phyloP scores from a whole-genome alignment of 164 flowering plant genomes.

The Tetracentron sinense region DNA sequence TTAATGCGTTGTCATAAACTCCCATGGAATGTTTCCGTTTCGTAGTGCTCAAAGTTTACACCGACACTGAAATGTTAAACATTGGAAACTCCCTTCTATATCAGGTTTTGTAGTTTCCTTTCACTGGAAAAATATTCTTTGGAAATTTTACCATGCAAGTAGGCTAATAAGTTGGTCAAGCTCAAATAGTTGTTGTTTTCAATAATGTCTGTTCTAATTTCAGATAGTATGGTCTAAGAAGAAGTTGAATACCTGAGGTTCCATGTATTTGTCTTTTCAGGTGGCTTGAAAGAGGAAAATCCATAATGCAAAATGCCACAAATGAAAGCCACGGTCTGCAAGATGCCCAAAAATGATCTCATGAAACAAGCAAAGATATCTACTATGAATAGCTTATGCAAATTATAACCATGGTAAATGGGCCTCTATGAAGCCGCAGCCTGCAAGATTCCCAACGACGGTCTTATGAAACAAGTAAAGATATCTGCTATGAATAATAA shows the following conservation, averaged over 20 bases:
- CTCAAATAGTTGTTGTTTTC: not conserved
- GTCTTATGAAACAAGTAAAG: not conserved
- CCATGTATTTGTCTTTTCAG: constrained; percentile 49
- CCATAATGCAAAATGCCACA: constrained; percentile 63
- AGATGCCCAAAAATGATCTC: not conserved
- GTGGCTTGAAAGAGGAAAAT: constrained; percentile 27
- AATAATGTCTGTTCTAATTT: not conserved
- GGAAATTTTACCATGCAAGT: not conserved
- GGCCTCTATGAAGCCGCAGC: constrained; percentile 77
- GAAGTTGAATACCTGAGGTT: constrained; percentile 21
- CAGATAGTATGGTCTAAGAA: not conserved
- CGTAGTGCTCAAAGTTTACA: too few species aligned
- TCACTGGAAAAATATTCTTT: not conserved
- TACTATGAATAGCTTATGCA: not conserved
- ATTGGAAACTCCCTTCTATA: not conserved
- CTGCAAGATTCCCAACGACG: constrained; percentile 36
- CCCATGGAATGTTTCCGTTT: too few species aligned
- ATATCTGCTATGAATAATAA: not conserved
- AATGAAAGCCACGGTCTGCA: constrained; percentile 75
- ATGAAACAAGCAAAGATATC: not conserved
- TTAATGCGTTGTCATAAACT: too few species aligned
- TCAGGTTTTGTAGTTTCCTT: not conserved
- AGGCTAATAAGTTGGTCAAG: not conserved
- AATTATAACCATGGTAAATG: not conserved
- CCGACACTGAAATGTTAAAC: too few species aligned